A percentile compares a stretch with the other conserved stretches of the same genome.
Evolutionary conservation across 306 rosid genomes (phyloP).

Genomic region (Dicorynia guianensis): DNA sequence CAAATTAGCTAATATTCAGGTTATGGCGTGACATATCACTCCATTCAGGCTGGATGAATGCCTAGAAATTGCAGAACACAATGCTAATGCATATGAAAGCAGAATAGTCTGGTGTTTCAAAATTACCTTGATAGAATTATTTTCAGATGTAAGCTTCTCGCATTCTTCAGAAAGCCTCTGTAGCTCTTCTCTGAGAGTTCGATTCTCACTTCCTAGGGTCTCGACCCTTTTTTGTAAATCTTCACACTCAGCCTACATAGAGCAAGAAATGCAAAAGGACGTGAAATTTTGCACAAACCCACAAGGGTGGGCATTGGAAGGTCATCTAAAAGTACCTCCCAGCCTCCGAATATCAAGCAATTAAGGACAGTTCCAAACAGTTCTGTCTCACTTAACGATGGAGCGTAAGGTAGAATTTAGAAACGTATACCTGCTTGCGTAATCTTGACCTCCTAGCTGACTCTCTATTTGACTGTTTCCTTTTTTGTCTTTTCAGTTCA

Average conservation of each 20-base stretch:
- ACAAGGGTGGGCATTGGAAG: constrained; percentile 24
- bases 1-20: constrained; percentile 3
- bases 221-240: constrained; percentile 92
- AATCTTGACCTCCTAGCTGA: constrained; percentile 98
- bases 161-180: constrained; percentile 89
- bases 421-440: constrained; percentile 91
- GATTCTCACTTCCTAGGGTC: constrained; percentile 74
- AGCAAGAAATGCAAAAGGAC: constrained; percentile 39
- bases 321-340: constrained; percentile 9
- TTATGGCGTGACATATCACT: neutral
- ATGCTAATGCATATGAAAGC: neutral
- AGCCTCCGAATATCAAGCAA: neutral
- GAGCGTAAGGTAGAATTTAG: constrained; percentile 9
- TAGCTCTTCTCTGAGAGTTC: constrained; percentile 76
- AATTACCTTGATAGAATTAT: constrained; percentile 76
- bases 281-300: neutral
- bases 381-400: constrained; percentile 4
- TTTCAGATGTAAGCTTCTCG: constrained; percentile 83
- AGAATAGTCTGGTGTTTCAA: constrained; percentile 1
- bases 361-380: neutral
- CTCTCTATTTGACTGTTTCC: constrained; percentile 98
- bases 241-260: constrained; percentile 93
- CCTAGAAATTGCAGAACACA: neutral
- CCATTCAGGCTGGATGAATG: no score
- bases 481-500: constrained; percentile 91